Percentiles rank a stretch among this genome's conserved stretches.
These are phyloP conservation scores for Cordyceps javanica DNA, from an alignment of 2,329 filamentous ascomycete genomes.

Conservation along the genomic window DNA sequence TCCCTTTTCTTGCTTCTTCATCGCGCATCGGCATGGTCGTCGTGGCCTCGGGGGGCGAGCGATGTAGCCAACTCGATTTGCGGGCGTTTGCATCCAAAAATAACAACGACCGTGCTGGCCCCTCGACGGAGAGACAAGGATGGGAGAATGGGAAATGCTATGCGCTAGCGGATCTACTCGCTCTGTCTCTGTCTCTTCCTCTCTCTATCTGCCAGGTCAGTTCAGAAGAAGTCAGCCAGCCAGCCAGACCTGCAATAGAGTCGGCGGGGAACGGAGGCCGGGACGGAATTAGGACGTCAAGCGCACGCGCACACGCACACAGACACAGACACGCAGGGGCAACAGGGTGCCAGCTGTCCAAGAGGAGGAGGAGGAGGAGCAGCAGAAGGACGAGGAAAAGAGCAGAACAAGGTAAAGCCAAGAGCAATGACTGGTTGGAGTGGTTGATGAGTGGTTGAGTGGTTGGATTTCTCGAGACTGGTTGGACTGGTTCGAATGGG, in stretches of 20 bases:
- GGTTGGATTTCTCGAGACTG: too few relatives aligned
- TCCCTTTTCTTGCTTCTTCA: neutral
- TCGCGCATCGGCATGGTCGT: neutral
- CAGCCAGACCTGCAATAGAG: neutral
- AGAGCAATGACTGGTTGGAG: neutral
- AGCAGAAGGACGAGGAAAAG: too few relatives aligned
- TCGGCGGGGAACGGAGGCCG: neutral
- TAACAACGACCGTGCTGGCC: neutral
- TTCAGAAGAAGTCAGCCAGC: too few relatives aligned
- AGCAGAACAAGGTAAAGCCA: neutral
- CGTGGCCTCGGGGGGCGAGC: neutral
- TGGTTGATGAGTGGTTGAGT: too few relatives aligned
- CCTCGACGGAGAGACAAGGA: neutral
- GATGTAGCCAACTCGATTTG: neutral
- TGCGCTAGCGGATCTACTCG: neutral
- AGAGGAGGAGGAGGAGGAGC: neutral
- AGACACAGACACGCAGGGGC: too few relatives aligned
- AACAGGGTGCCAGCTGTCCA: neutral
- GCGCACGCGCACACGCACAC: neutral
- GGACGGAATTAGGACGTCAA: neutral
- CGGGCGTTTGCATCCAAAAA: constrained; percentile 9
- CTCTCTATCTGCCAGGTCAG: too few relatives aligned
- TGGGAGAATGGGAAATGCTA: neutral
- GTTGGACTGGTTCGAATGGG: neutral
- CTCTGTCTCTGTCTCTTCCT: neutral